Evolutionary conservation across 768 basidiomycete species (phyloP).

Genomic region (Pholiota molesta): DNA sequence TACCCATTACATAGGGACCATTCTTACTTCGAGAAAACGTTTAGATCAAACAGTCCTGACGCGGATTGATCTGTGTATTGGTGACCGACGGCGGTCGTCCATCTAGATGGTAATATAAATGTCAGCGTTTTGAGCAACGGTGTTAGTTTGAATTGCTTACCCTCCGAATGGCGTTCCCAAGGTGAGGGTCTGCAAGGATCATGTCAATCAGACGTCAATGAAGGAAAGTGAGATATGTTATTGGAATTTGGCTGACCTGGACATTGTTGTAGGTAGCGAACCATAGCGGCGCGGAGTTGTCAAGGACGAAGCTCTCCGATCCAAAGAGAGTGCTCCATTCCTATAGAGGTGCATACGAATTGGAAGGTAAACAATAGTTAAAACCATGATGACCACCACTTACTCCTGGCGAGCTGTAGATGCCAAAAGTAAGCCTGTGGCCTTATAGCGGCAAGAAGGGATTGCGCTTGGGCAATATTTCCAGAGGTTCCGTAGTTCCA

Average conservation of each 20-base stretch:
- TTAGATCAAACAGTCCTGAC: conserved; percentile 30
- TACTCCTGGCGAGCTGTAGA: conserved; percentile 24
- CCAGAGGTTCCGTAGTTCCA: conserved; percentile 22
- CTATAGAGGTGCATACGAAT: not conserved
- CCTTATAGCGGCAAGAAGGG: conserved; percentile 21
- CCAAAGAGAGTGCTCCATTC: conserved; percentile 26
- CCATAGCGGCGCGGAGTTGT: conserved; percentile 22
- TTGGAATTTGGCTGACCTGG: conserved; percentile 19
- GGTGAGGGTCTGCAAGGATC: conserved; percentile 15
- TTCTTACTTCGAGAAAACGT: conserved; percentile 15
- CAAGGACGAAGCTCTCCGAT: conserved; percentile 21
- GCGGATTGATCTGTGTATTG: conserved; percentile 31
- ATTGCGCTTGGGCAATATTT: conserved; percentile 19
- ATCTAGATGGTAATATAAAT: conserved; percentile 6
- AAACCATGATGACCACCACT: not conserved
- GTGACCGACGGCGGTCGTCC: conserved; percentile 28
- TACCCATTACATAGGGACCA: not conserved
- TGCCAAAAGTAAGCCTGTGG: conserved; percentile 22
- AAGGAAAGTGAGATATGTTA: not conserved
- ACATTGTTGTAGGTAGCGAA: conserved; percentile 26
- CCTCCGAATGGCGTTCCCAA: conserved; percentile 23
- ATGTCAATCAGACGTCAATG: not conserved
- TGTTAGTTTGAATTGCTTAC: conserved; percentile 1
- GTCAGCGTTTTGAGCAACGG: not conserved
- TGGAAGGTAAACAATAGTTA: not conserved